Evolutionary conservation across 352 stramenopile genomes (phyloP), one percentile per base, ranked within the genome.

Genomic region (Globisporangium orthogonon): DNA sequence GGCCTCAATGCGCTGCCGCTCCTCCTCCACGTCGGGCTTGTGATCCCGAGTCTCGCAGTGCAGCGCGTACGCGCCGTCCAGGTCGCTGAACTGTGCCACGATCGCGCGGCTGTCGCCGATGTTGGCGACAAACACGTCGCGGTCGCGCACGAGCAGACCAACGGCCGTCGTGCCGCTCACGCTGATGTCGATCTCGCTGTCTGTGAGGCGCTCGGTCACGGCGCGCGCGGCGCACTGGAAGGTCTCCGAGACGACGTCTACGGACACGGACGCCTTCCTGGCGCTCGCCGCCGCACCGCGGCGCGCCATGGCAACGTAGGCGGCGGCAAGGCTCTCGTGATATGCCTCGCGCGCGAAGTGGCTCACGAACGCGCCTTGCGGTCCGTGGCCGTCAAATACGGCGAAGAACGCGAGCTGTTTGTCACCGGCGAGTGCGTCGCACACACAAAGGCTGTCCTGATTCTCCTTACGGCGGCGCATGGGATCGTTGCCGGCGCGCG

Each of bases 401-500:
- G 73, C 78, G 61, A 93, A 86, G 47, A 91, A 83, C 48, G 74
- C 86, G 15, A 70, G 51, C 49, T 63, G 60, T 6, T 51, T n/a
- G 43, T 87, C 77, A 4, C 78, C 64, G 3, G 60, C 71, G 35
- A 91, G 48, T 11, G 50, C 58, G 49, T 91, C 80, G 51, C 65
- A 72, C 17, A 93, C 69, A 41, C 71, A 87, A 39, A 93, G 77
- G 29, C 67, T 73, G 65, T 93, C 83, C 60, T 93, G 83, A 63
- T 93, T 93, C 63, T 93, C 80, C 47, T 93, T 93, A 2, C 83
- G 74, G n/a, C 83, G 76, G n/a, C 75, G 66, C 58, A 93, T 54
- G 13, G 78, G 71, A 58, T 93, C 83, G 58, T 87, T 87, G 33
- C 83, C 83, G 23, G 83, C 80, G 50, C 83, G 71, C 6, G 66